Conservation (phyloP, 78 protist species). For the Dictyostelium firmibasis region DNA sequence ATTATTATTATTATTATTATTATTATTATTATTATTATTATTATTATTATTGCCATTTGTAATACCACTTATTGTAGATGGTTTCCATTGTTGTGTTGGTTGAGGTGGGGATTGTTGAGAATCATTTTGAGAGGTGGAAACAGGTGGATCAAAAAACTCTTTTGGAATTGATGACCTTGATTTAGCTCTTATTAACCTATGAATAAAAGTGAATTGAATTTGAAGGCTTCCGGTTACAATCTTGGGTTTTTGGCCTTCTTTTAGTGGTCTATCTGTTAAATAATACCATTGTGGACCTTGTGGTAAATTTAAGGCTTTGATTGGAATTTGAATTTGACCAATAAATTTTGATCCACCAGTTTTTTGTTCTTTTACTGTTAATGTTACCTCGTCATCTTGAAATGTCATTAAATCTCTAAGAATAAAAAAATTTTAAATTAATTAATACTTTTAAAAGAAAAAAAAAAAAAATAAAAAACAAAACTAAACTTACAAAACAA, state of each 20-base stretch:
- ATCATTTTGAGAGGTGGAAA: background rate
- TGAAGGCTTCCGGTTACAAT: conserved; percentile 47
- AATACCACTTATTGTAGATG: background rate
- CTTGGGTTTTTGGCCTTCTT: conserved; percentile 40
- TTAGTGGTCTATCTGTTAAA: conserved; percentile 52
- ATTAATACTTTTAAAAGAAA: background rate
- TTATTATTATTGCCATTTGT: background rate
- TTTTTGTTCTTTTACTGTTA: conserved; percentile 55
- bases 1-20: background rate
- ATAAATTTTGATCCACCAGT: conserved; percentile 60
- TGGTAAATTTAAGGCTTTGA: conserved; percentile 38
- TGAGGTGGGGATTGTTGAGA: background rate
- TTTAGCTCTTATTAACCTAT: conserved; percentile 21
- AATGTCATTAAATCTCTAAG: conserved; percentile 70
- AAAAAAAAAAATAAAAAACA: too few relatives aligned
- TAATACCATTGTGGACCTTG: conserved; percentile 47
- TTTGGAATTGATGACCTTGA: conserved; percentile 23
- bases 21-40: background rate
- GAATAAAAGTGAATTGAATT: conserved; percentile 38
- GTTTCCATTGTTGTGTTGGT: background rate
- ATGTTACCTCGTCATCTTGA: conserved; percentile 60
- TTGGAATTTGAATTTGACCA: conserved; percentile 67
- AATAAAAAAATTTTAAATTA: background rate
- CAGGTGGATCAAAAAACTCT: background rate
- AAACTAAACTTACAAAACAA: conserved; percentile 28